Evolutionary conservation across 2,329 filamentous ascomycete species (phyloP).

Genomic region (Colletotrichum lentis): DNA sequence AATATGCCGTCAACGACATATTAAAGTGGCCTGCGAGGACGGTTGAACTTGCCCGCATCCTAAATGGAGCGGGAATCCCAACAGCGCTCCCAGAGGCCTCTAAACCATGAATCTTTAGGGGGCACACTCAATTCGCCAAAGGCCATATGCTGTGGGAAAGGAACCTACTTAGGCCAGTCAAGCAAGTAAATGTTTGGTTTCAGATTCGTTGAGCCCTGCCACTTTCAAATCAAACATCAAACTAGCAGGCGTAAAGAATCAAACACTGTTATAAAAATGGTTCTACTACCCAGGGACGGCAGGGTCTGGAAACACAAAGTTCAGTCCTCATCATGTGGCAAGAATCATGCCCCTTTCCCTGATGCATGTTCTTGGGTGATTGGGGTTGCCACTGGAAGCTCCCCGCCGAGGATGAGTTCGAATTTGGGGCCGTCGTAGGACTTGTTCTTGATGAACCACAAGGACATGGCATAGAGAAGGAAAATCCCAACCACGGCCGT

Average conservation of each 20-base stretch:
- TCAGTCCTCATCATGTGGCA: constrained; percentile 1
- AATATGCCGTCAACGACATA: neutral
- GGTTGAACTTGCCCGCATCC: neutral
- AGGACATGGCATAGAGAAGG: constrained; percentile 1
- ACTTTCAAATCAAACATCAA: too few species aligned
- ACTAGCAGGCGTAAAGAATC: too few species aligned
- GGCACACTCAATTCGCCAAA: neutral
- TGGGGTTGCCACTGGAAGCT: constrained; percentile 5
- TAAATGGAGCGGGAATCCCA: neutral
- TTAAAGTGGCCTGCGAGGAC: neutral
- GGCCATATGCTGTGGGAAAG: too few species aligned
- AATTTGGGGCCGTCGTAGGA: constrained; percentile 25
- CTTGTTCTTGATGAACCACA: constrained; percentile 14
- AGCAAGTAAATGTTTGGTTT: too few species aligned
- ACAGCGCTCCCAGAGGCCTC: neutral
- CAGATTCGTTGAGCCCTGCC: too few species aligned
- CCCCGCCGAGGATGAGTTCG: constrained; percentile 24
- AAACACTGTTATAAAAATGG: too few species aligned
- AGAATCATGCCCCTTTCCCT: neutral
- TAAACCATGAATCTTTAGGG: neutral
- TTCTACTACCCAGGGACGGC: neutral
- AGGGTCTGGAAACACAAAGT: too few species aligned
- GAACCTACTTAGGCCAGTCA: too few species aligned
- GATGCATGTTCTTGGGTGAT: neutral
- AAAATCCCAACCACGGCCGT: constrained; percentile 22